Conservation (phyloP, 1,139 yeast species). For the Diutina mesorugosa region DNA sequence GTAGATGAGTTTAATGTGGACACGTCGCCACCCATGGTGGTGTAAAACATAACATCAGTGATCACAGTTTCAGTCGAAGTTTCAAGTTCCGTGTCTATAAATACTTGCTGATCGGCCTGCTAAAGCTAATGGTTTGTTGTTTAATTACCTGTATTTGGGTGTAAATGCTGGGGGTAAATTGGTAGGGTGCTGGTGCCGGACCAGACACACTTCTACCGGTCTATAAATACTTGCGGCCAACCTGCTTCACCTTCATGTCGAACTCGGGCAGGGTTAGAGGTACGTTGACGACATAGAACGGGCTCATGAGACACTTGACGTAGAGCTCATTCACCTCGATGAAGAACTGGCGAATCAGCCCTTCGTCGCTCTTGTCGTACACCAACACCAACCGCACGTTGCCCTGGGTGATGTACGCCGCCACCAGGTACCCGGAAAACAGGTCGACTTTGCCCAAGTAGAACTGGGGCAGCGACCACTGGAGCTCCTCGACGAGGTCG, state of each 20-base stretch:
- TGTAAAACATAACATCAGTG: too few species aligned
- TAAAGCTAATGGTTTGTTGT: too few species aligned
- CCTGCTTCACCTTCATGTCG: constrained; percentile 56
- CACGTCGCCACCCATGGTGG: too few species aligned
- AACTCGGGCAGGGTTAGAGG: constrained; percentile 66
- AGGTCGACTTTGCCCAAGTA: constrained; percentile 73
- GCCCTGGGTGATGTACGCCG: constrained; percentile 82
- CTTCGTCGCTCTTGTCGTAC: constrained; percentile 62
- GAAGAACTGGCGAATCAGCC: constrained; percentile 71
- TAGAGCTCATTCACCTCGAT: constrained; percentile 78
- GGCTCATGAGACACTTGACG: constrained; percentile 74
- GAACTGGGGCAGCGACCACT: constrained; percentile 59
- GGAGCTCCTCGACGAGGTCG: constrained; percentile 80
- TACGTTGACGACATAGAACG: constrained; percentile 70
- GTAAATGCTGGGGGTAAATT: too few species aligned
- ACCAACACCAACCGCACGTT: constrained; percentile 72
- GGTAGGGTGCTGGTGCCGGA: too few species aligned
- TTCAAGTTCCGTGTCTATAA: too few species aligned
- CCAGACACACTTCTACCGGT: too few species aligned
- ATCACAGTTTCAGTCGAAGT: too few species aligned
- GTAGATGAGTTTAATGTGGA: too few species aligned
- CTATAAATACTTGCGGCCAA: constrained; percentile 67
- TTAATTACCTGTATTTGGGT: too few species aligned
- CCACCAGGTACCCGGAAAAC: constrained; percentile 68
- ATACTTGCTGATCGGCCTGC: too few species aligned